These are phyloP conservation scores for Candida krabiensis DNA, from an alignment of 805 yeast genomes.

Conservation along the genomic window DNA sequence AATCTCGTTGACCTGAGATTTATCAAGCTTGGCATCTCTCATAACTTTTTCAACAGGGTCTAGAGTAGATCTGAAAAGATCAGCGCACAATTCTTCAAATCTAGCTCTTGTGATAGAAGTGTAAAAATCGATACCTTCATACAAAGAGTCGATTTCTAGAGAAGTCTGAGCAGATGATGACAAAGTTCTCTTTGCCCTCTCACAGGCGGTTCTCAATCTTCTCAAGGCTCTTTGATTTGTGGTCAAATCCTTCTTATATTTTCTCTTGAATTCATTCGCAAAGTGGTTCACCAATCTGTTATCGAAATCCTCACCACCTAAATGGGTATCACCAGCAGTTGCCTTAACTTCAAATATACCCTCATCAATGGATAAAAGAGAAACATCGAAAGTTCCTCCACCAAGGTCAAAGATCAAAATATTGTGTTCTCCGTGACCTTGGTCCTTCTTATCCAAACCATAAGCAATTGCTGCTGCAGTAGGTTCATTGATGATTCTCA, in stretches of 20 bases:
- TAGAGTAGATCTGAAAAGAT: conserved; percentile 88
- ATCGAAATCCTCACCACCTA: conserved; percentile 99
- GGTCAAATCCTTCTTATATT: conserved; percentile 92
- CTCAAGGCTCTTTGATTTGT: conserved; percentile 94
- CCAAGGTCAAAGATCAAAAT: conserved; percentile 92
- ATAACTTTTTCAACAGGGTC: conserved; percentile 96
- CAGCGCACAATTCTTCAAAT: conserved; percentile 95
- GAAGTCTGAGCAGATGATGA: conserved; percentile 96
- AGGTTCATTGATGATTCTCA: conserved; percentile 95
- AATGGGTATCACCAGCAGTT: conserved; percentile 86
- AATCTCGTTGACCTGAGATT: conserved; percentile 86
- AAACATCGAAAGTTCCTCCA: conserved; percentile 98
- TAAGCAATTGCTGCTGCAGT: conserved; percentile 98
- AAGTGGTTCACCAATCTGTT: conserved; percentile 94
- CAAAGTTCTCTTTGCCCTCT: conserved; percentile 97
- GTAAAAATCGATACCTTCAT: conserved; percentile 95
- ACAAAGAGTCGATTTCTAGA: conserved; percentile 91
- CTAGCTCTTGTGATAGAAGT: conserved; percentile 96
- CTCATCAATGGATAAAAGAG: conserved; percentile 86
- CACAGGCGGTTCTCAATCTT: conserved; percentile 98
- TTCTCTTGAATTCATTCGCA: conserved; percentile 95
- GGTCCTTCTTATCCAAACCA: conserved; percentile 79
- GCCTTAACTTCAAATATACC: conserved; percentile 97
- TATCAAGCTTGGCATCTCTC: conserved; percentile 86
- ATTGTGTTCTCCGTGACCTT: conserved; percentile 69